Percentiles rank a stretch among this genome's conserved stretches.
phyloP scores from a whole-genome alignment of 2,329 filamentous ascomycete species.

The Exophiala mesophila region DNA sequence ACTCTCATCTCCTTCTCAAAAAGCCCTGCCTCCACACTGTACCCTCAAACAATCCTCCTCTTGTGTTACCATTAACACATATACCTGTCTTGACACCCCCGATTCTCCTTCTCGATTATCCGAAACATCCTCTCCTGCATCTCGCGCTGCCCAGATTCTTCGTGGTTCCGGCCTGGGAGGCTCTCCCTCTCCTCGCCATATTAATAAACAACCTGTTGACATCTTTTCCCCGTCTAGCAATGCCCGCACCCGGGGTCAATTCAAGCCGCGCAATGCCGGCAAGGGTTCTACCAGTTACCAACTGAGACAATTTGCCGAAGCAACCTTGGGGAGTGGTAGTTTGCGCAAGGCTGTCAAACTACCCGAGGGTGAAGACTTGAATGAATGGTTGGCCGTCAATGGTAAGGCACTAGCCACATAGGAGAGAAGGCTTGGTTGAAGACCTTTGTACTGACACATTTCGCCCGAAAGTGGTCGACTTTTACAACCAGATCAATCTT shows the following conservation, averaged over 20 bases:
- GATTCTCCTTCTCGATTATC: conserved; percentile 13
- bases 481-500: conserved; percentile 99
- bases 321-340: conserved; percentile 89
- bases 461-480: conserved; percentile 75
- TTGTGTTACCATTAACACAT: conserved; percentile 30
- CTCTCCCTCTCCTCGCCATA: conserved; percentile 31
- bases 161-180: conserved; percentile 29
- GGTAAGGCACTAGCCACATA: conserved; percentile 49
- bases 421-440: no score
- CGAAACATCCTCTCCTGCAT: conserved; percentile 15
- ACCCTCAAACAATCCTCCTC: conserved; percentile 28
- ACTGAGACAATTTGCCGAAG: conserved; percentile 95
- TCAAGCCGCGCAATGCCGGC: conserved; percentile 77
- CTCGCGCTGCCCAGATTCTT: conserved; percentile 31
- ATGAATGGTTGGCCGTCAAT: conserved; percentile 98
- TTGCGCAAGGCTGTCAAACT: conserved; percentile 93
- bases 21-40: conserved; percentile 29
- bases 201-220: conserved; percentile 35
- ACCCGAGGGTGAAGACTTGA: conserved; percentile 93
- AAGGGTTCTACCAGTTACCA: conserved; percentile 91
- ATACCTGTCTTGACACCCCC: conserved; percentile 23
- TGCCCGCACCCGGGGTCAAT: conserved; percentile 81
- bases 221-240: conserved; percentile 55
- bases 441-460: neutral
- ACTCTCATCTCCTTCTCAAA: conserved; percentile 30